Conservation (phyloP, 768 basidiomycete genomes). For the Plicaturopsis crispa region DNA sequence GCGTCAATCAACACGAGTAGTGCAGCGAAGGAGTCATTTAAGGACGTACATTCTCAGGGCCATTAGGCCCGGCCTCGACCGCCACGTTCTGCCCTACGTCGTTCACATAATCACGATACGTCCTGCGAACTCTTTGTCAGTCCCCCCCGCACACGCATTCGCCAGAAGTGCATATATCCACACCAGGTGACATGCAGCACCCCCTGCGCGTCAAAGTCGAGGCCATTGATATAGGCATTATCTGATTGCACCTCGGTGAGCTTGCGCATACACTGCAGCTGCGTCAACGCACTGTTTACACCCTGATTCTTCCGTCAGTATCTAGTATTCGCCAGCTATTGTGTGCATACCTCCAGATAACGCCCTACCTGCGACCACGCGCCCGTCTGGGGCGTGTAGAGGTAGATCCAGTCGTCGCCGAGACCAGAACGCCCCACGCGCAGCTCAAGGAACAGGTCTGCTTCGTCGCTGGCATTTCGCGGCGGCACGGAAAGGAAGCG, state of each 20-base stretch:
- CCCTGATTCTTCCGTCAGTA: too few relatives aligned
- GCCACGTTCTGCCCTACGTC: slow-evolving; percentile 29
- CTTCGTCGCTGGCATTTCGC: slow-evolving; percentile 1
- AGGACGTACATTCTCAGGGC: slow-evolving; percentile 26
- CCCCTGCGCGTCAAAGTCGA: slow-evolving; percentile 24
- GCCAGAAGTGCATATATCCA: background rate
- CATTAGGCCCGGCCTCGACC: slow-evolving; percentile 30
- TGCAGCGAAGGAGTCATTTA: too few relatives aligned
- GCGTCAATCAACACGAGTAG: background rate
- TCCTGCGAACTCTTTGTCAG: slow-evolving; percentile 22
- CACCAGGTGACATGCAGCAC: slow-evolving; percentile 24
- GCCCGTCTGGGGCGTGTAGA: slow-evolving; percentile 19
- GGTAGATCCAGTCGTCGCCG: slow-evolving; percentile 30
- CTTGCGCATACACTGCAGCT: background rate
- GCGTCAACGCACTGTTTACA: slow-evolving; percentile 22
- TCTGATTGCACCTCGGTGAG: slow-evolving; percentile 12
- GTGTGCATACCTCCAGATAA: slow-evolving; percentile 22
- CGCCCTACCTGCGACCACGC: slow-evolving; percentile 22
- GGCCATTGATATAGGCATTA: slow-evolving; percentile 30
- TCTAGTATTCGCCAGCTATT: too few relatives aligned
- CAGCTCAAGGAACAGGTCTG: slow-evolving; percentile 25
- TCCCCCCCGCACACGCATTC: too few relatives aligned
- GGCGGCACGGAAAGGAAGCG: slow-evolving; percentile 18
- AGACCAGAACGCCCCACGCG: slow-evolving; percentile 26
- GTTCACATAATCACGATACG: slow-evolving; percentile 30